These are phyloP conservation scores for Astrothelium subdiscretum DNA, from an alignment of 495 filamentous ascomycete genomes.

Conservation along the genomic window DNA sequence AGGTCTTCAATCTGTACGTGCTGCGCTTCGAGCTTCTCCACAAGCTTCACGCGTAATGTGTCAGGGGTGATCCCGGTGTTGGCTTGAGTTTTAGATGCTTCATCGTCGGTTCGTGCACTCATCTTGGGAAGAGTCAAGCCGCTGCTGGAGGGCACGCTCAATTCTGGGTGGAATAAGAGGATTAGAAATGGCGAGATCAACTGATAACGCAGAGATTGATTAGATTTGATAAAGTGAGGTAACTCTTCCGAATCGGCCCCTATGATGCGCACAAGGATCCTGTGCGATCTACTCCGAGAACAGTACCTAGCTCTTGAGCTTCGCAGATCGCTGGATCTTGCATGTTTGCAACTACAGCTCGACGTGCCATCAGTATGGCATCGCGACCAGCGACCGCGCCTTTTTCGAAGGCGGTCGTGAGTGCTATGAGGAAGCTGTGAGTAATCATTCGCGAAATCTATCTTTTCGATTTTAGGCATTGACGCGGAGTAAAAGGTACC, in stretches of 20 bases:
- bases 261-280: not conserved
- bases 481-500: slow-evolving; percentile 49
- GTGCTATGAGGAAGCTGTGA: slow-evolving; percentile 71
- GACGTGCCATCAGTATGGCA: slow-evolving; percentile 21
- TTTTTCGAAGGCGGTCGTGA: slow-evolving; percentile 69
- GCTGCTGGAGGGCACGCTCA: too few relatives aligned
- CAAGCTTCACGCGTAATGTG: slow-evolving; percentile 55
- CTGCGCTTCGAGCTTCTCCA: slow-evolving; percentile 59
- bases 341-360: slow-evolving; percentile 16
- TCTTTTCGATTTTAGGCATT: slow-evolving; percentile 9
- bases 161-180: not conserved
- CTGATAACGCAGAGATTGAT: not conserved
- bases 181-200: not conserved
- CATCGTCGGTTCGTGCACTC: slow-evolving; percentile 29
- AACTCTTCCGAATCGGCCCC: not conserved
- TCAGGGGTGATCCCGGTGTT: slow-evolving; percentile 56
- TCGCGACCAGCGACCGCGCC: slow-evolving; percentile 37
- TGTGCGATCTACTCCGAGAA: too few relatives aligned
- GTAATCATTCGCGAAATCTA: slow-evolving; percentile 21
- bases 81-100: slow-evolving; percentile 31
- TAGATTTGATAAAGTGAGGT: not conserved
- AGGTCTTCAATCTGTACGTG: slow-evolving; percentile 89
- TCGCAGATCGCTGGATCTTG: not conserved
- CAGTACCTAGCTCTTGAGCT: not conserved
- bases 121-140: slow-evolving; percentile 14